Percentiles rank a stretch among this genome's conserved stretches.
Conservation (phyloP, 2,329 filamentous ascomycete genomes). For the Aspergillus sp. region DNA sequence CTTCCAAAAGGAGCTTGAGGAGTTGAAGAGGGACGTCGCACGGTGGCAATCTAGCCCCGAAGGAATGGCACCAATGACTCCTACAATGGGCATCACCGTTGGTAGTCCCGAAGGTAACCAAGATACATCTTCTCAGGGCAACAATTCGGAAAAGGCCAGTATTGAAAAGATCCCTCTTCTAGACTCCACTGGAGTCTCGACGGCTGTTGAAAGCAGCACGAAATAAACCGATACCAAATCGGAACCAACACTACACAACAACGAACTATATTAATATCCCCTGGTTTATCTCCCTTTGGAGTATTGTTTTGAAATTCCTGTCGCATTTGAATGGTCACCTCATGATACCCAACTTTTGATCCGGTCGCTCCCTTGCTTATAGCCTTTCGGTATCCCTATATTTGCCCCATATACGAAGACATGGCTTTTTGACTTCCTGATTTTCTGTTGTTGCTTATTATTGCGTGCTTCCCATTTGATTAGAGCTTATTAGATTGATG, state of each 20-base stretch:
- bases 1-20: constrained; percentile 94
- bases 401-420: not conserved
- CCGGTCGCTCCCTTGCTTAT: constrained; percentile 8
- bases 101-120: constrained; percentile 19
- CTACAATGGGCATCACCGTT: constrained; percentile 25
- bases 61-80: constrained; percentile 29
- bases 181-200: constrained; percentile 30
- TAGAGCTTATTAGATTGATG: constrained; percentile 1
- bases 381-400: not conserved
- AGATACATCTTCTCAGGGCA: constrained; percentile 14
- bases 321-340: constrained; percentile 4
- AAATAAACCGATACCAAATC: not conserved
- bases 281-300: constrained; percentile 5
- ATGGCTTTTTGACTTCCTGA: not conserved
- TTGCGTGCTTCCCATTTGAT: not conserved
- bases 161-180: constrained; percentile 39
- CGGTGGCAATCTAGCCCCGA: constrained; percentile 69
- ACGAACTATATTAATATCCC: not conserved
- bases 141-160: constrained; percentile 25
- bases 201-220: constrained; percentile 21
- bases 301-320: constrained; percentile 1
- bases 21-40: constrained; percentile 81
- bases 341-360: constrained; percentile 17
- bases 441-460: not conserved
- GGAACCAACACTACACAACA: not conserved